phyloP scores from a whole-genome alignment of 164 flowering plant species.

The Dillenia suffruticosa region DNA sequence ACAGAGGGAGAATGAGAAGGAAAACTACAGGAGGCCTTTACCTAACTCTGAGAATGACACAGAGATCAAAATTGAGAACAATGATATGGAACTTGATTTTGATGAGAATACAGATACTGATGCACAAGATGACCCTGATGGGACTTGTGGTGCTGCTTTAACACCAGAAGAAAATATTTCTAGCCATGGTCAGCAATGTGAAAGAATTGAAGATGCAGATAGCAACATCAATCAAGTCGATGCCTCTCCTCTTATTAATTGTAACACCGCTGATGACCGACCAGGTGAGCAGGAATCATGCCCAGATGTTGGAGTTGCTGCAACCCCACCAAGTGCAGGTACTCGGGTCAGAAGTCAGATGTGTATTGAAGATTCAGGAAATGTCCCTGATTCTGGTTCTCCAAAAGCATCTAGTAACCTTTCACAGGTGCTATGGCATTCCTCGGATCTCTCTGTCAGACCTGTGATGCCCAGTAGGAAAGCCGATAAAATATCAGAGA shows the following conservation, averaged over 20 bases:
- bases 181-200: conserved; percentile 34
- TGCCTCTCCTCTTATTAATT: conserved; percentile 17
- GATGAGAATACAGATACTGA: conserved; percentile 83
- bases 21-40: conserved; percentile 85
- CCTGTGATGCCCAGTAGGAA: conserved; percentile 98
- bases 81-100: conserved; percentile 99
- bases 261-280: conserved; percentile 36
- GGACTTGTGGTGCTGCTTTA: conserved; percentile 34
- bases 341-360: conserved; percentile 51
- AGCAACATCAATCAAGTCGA: conserved; percentile 22
- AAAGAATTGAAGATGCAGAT: conserved; percentile 30
- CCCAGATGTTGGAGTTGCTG: conserved; percentile 44
- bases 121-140: conserved; percentile 66
- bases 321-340: conserved; percentile 57
- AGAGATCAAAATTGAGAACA: conserved; percentile 89
- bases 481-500: conserved; percentile 65
- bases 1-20: conserved; percentile 91
- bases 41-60: conserved; percentile 71
- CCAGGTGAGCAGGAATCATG: conserved; percentile 44
- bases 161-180: conserved; percentile 33
- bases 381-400: conserved; percentile 44
- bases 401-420: conserved; percentile 46
- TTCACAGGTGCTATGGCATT: conserved; percentile 79
- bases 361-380: conserved; percentile 37
- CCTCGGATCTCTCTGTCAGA: conserved; percentile 89